Percentiles rank a stretch among this genome's conserved stretches.
Evolutionary conservation across 2,329 filamentous ascomycete species (phyloP).

Genomic region (Colletotrichum lindemuthianum): DNA sequence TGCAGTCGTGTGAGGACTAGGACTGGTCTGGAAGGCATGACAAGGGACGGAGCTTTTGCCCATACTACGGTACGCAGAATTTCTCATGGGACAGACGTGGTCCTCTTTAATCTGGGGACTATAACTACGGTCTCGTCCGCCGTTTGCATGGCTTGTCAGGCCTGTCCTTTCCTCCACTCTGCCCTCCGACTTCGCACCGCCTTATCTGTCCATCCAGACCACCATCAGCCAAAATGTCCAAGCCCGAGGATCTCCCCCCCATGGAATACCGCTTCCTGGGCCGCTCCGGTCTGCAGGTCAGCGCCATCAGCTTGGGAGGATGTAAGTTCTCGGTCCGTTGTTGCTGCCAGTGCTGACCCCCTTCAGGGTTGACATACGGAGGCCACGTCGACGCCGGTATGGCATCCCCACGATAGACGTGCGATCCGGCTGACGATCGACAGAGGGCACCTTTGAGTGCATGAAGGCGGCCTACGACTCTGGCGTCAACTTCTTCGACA

Average conservation of each 20-base stretch:
- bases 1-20: conserved; percentile 6
- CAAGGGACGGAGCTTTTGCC: conserved; percentile 20
- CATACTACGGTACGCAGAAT: conserved; percentile 6
- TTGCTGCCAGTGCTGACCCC: not conserved
- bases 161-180: conserved; percentile 9
- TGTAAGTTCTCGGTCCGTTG: conserved; percentile 47
- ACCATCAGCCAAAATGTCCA: conserved; percentile 45
- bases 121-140: conserved; percentile 31
- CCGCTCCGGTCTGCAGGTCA: conserved; percentile 78
- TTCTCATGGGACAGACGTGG: conserved; percentile 17
- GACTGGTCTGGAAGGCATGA: not conserved
- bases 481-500: conserved; percentile 73
- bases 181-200: conserved; percentile 23
- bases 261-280: conserved; percentile 81
- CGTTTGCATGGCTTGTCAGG: conserved; percentile 6
- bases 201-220: not conserved
- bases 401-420: conserved; percentile 22
- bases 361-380: conserved; percentile 73
- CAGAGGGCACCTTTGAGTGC: conserved; percentile 62
- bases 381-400: conserved; percentile 75
- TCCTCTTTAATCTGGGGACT: conserved; percentile 21
- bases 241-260: conserved; percentile 54
- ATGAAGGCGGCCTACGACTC: conserved; percentile 70
- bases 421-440: not conserved
- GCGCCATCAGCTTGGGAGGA: conserved; percentile 75